Evolutionary conservation across 2,329 filamentous ascomycete genomes (phyloP), one percentile per base, ranked within the genome.

Genomic region (Lecanicillium sp.): DNA sequence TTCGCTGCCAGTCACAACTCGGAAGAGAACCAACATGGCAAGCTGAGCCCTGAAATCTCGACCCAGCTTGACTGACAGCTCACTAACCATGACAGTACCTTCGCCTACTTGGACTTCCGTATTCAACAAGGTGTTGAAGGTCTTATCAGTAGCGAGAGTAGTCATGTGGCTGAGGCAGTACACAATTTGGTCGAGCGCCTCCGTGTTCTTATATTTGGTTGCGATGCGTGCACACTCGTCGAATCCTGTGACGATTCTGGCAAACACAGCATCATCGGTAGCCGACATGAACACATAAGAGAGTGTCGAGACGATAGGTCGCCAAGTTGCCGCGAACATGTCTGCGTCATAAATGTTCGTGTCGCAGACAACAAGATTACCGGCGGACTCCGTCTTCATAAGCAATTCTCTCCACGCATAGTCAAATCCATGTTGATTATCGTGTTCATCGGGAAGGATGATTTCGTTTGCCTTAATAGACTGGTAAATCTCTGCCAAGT

Each of bases 241-340:
- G 53, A 98, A 98, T 2, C 92, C 92, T 34, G 85, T 85, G 19
- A 96, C 87, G 14, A 98, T 85, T 43, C 92, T 79, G 27, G 86
- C 86, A 56, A 95, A 98, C 3, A 98, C 92, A 1, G 90, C 74
- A 57, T 98, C 92, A 54, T 98, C 94, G 0, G 88, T 94, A 13
- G 94, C 94, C 27, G 90, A 96, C 83, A 96, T 94, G 66, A 98
- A 98, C 4, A 98, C 92, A 55, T 96, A 98, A 11, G 92, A 94
- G 39, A 98, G 68, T 0, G 94, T 96, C 4, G 92, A 89, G 28
- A 98, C 75, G 35, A 98, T 88, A 0, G 94, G 90, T 56, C 79
- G 88, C 92, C 94, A 98, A 1, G 89, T 95, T 16, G 88, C 84
- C 41, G 84, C 80, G 58, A 98, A 98, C 86, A 98, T 95, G 56